A percentile compares a stretch with the other conserved stretches of the same genome.
Conservation (phyloP, 2,329 filamentous ascomycete genomes). For the Triangularia verruculosa region DNA sequence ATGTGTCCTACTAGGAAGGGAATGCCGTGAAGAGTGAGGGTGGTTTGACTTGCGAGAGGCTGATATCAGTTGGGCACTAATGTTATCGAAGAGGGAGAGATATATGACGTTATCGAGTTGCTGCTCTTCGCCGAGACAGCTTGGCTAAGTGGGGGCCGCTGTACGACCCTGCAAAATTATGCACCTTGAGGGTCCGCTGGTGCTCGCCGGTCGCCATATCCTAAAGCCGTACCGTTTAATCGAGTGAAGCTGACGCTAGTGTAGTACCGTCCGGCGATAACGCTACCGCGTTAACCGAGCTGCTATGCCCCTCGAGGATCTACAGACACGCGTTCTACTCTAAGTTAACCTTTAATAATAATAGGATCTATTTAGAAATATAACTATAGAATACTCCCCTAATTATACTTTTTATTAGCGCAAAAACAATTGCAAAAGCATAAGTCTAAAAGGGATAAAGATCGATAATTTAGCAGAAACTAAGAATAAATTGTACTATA, state of each 20-base stretch:
- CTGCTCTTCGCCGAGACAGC: too few species aligned
- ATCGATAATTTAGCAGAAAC: constrained; percentile 6
- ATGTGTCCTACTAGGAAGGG: too few species aligned
- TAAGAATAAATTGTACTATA: too few species aligned
- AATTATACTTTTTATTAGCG: constrained; percentile 9
- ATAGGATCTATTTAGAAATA: too few species aligned
- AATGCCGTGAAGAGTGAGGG: too few species aligned
- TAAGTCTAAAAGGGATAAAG: constrained; percentile 13
- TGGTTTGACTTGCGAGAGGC: too few species aligned
- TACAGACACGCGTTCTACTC: constrained; percentile 2
- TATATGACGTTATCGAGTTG: too few species aligned
- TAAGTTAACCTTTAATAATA: constrained; percentile 9
- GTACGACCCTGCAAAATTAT: too few species aligned
- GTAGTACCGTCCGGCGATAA: neutral
- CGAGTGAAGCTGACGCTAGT: neutral
- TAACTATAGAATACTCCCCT: neutral
- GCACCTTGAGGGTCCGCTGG: neutral
- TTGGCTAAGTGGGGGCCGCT: too few species aligned
- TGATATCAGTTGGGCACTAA: too few species aligned
- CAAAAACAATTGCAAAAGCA: constrained; percentile 17
- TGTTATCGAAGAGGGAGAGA: too few species aligned
- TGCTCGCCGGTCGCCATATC: constrained; percentile 5
- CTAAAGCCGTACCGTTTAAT: constrained; percentile 9
- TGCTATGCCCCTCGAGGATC: constrained; percentile 15
- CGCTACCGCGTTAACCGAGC: neutral